Percentiles rank a stretch among this genome's conserved stretches.
Evolutionary conservation across 352 stramenopile genomes (phyloP).

Genomic region (Elongisporangium prolatum): DNA sequence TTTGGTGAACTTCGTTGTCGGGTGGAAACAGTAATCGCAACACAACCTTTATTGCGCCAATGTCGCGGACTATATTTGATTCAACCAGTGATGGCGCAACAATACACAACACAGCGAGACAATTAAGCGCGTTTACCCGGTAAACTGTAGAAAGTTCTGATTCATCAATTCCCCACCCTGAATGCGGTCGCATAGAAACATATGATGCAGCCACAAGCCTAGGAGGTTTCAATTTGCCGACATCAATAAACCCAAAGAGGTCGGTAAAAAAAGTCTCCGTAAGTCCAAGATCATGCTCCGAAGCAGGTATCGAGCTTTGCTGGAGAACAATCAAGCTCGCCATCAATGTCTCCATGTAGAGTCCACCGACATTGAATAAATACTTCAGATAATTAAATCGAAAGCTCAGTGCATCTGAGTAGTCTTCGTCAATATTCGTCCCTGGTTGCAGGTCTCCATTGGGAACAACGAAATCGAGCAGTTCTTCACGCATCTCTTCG

Average conservation of each 20-base stretch:
- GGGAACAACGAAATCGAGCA: slow-evolving; percentile 45
- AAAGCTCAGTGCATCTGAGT: slow-evolving; percentile 49
- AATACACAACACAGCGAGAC: slow-evolving; percentile 48
- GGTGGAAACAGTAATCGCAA: slow-evolving; percentile 69
- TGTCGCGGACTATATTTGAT: slow-evolving; percentile 42
- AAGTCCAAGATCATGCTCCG: slow-evolving; percentile 48
- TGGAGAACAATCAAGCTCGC: slow-evolving; percentile 62
- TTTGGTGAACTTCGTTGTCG: slow-evolving; percentile 74
- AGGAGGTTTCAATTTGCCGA: slow-evolving; percentile 31
- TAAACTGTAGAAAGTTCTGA: slow-evolving; percentile 42
- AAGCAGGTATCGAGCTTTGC: slow-evolving; percentile 34
- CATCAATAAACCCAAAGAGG: slow-evolving; percentile 77
- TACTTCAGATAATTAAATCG: slow-evolving; percentile 63
- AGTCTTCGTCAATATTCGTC: slow-evolving; percentile 34
- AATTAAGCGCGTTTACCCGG: slow-evolving; percentile 62
- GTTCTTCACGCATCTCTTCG: slow-evolving; percentile 60
- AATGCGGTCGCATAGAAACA: slow-evolving; percentile 20
- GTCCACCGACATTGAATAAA: slow-evolving; percentile 53
- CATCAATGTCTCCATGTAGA: slow-evolving; percentile 79
- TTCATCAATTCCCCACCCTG: slow-evolving; percentile 50
- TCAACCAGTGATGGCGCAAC: slow-evolving; percentile 58
- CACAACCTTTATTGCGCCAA: slow-evolving; percentile 66
- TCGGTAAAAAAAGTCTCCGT: slow-evolving; percentile 66
- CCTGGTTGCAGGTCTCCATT: slow-evolving; percentile 1
- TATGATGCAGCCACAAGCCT: neutral